Evolutionary conservation across 129 eudicot genomes (phyloP).

Genomic region (Tagetes patula): DNA sequence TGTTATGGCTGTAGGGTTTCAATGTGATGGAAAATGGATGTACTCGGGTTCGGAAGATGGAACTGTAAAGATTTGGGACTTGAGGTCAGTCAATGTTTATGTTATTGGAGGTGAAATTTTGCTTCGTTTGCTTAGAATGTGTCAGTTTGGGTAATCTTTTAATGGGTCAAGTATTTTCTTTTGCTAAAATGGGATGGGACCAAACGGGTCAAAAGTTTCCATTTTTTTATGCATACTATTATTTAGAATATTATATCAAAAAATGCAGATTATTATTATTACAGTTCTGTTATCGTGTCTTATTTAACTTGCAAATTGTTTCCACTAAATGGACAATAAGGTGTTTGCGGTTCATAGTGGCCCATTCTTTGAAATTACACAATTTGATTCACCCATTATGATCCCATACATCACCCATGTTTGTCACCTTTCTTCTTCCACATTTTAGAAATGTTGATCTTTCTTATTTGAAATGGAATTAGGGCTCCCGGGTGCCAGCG

Average conservation of each 20-base stretch:
- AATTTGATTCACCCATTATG: neutral
- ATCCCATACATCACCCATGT: neutral
- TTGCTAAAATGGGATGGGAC: neutral
- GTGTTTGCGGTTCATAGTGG: neutral
- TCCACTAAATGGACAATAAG: neutral
- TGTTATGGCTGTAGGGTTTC: slow-evolving; percentile 98
- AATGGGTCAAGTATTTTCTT: neutral
- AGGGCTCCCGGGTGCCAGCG: slow-evolving; percentile 99
- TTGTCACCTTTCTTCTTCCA: slow-evolving; percentile 6
- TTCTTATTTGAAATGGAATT: slow-evolving; percentile 11
- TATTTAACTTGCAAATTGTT: neutral
- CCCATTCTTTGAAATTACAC: neutral
- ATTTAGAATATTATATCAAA: neutral
- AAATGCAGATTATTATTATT: neutral
- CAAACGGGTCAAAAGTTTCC: neutral
- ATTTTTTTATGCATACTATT: too few species aligned
- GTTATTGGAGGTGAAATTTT: neutral
- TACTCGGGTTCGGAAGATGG: slow-evolving; percentile 99
- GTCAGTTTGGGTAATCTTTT: neutral
- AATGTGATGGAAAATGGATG: slow-evolving; percentile 97
- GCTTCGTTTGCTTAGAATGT: neutral
- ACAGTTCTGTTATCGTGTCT: neutral
- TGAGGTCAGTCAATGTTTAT: slow-evolving; percentile 53
- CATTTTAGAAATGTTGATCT: neutral
- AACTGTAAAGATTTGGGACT: slow-evolving; percentile 96